Percentiles rank a stretch among this genome's conserved stretches.
These are phyloP conservation scores for Quercus mongolica DNA, from an alignment of 306 rosid genomes.

Conservation along the genomic window DNA sequence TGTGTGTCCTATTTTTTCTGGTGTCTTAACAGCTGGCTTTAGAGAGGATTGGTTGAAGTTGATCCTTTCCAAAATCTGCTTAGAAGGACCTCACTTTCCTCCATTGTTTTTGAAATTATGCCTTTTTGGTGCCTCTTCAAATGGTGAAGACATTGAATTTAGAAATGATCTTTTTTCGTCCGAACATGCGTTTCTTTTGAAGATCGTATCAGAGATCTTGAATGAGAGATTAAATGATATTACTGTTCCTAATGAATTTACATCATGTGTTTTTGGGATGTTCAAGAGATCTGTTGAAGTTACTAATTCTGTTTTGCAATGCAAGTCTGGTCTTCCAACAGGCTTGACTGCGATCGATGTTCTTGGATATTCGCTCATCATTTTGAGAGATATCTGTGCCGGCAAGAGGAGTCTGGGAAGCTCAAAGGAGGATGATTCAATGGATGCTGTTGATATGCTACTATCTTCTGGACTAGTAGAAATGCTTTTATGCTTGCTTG, in stretches of 20 bases:
- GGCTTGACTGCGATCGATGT: constrained; percentile 46
- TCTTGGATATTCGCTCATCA: constrained; percentile 66
- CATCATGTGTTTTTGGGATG: constrained; percentile 43
- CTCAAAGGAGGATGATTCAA: constrained; percentile 20
- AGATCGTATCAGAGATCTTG: constrained; percentile 44
- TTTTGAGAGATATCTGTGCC: constrained; percentile 75
- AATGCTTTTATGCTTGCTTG: constrained; percentile 51
- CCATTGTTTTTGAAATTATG: constrained; percentile 37
- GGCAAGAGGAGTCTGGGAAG: constrained; percentile 30
- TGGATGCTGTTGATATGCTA: constrained; percentile 44
- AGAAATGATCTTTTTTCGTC: constrained; percentile 24
- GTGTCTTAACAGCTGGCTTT: constrained; percentile 48
- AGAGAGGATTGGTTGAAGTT: constrained; percentile 72
- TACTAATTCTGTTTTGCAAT: constrained; percentile 26
- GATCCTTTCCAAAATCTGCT: constrained; percentile 65
- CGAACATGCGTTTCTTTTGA: constrained; percentile 57
- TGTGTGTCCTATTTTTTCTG: neutral
- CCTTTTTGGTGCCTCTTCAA: constrained; percentile 14
- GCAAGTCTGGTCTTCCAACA: constrained; percentile 59
- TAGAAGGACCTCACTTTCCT: constrained; percentile 51
- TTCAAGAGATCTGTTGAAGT: constrained; percentile 49
- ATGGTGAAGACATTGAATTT: constrained; percentile 22
- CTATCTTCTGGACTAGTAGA: constrained; percentile 52
- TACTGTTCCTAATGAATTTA: constrained; percentile 37
- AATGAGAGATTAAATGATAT: constrained; percentile 46